Conservation (phyloP, 2,329 filamentous ascomycete species). For the Penicillium sp. region DNA sequence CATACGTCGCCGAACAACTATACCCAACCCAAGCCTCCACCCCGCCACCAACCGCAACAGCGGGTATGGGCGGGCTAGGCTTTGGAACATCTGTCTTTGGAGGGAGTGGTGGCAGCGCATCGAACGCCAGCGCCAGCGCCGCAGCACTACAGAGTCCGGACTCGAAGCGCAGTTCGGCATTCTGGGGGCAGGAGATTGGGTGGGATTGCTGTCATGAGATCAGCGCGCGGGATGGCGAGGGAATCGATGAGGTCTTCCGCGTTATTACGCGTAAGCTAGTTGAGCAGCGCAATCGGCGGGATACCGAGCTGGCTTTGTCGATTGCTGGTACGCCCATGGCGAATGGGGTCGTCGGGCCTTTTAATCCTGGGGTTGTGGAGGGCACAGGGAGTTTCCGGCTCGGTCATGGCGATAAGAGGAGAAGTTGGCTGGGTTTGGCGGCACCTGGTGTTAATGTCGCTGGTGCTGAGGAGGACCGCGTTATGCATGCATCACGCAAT, state of each 20-base stretch:
- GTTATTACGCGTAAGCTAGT: conserved; percentile 81
- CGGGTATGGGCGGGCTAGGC: conserved; percentile 22
- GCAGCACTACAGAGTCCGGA: conserved; percentile 35
- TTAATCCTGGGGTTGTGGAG: conserved; percentile 46
- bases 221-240: conserved; percentile 87
- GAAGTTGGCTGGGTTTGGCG: conserved; percentile 65
- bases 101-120: conserved; percentile 25
- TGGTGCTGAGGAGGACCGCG: conserved; percentile 30
- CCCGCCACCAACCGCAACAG: conserved; percentile 61
- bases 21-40: conserved; percentile 67
- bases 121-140: conserved; percentile 22
- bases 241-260: conserved; percentile 93
- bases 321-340: conserved; percentile 46
- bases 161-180: conserved; percentile 48
- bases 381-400: conserved; percentile 59
- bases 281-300: conserved; percentile 63
- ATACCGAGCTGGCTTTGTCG: conserved; percentile 47
- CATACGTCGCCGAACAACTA: conserved; percentile 89
- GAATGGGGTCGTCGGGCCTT: conserved; percentile 41
- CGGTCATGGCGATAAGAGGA: conserved; percentile 59
- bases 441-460: conserved; percentile 30
- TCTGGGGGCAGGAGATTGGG: conserved; percentile 85
- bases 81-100: conserved; percentile 18
- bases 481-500: conserved; percentile 32
- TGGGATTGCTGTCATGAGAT: conserved; percentile 99